Percentiles rank a stretch among this genome's conserved stretches.
Conservation (phyloP, 2,329 filamentous ascomycete genomes). For the Tolypocladium album region DNA sequence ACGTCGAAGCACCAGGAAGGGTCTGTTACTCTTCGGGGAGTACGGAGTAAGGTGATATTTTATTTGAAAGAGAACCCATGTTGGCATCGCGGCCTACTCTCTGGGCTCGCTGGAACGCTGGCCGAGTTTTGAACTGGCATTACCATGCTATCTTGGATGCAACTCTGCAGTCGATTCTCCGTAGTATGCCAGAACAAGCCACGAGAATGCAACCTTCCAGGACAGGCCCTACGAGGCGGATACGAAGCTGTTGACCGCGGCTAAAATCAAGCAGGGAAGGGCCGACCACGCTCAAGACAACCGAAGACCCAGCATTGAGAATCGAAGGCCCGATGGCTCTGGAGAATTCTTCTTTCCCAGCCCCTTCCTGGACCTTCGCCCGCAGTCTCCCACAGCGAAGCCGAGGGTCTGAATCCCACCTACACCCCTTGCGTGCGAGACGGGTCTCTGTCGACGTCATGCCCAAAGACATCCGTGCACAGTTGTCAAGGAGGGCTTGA, state of each 20-base stretch:
- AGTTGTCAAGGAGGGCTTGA: not conserved
- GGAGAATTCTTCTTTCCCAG: not conserved
- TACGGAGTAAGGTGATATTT: no score
- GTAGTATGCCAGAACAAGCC: no score
- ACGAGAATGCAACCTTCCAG: not conserved
- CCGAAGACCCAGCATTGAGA: not conserved
- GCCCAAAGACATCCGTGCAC: not conserved
- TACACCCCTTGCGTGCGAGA: not conserved
- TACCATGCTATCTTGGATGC: no score
- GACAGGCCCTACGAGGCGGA: not conserved
- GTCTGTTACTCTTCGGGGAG: no score
- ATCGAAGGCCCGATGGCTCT: not conserved
- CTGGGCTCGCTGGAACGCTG: no score
- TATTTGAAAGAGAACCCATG: no score
- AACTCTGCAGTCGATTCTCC: no score
- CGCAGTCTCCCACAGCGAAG: no score
- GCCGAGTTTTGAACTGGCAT: no score
- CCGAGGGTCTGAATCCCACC: no score
- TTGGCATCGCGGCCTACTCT: no score
- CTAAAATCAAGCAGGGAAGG: not conserved
- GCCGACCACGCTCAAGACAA: not conserved
- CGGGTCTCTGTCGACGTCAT: not conserved
- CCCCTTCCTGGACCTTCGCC: not conserved
- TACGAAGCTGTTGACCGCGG: not conserved
- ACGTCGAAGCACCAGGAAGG: no score